Percentiles rank a stretch among this genome's conserved stretches.
Conservation (phyloP, 2,329 filamentous ascomycete genomes). For the Cladophialophora chaetospira region DNA sequence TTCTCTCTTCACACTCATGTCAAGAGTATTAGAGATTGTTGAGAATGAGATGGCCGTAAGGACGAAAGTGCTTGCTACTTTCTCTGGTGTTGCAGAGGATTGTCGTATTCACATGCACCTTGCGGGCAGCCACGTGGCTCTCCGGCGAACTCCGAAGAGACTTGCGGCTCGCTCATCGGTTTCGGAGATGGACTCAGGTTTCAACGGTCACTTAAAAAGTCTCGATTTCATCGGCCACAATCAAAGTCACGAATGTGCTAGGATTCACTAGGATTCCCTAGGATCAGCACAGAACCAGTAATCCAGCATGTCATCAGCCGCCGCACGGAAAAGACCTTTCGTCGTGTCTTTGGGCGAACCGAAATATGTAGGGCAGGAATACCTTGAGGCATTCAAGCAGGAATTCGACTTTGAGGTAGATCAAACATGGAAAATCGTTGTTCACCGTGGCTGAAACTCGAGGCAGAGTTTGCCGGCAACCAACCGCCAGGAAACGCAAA, state of each 20-base stretch:
- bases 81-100: too few relatives aligned
- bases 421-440: not conserved
- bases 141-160: not conserved
- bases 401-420: constrained; percentile 30
- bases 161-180: not conserved
- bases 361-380: constrained; percentile 44
- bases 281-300: not conserved
- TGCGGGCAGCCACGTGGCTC: not conserved
- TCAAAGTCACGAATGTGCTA: too few relatives aligned
- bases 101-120: not conserved
- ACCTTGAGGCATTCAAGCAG: constrained; percentile 39
- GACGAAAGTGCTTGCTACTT: too few relatives aligned
- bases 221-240: too few relatives aligned
- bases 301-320: not conserved
- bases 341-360: constrained; percentile 48
- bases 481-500: constrained; percentile 42
- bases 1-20: not conserved
- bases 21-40: not conserved
- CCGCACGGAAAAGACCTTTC: constrained; percentile 39
- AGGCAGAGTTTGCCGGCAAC: constrained; percentile 39
- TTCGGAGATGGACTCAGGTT: not conserved
- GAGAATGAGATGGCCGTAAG: not conserved
- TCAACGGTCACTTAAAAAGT: not conserved
- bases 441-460: not conserved
- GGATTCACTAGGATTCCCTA: not conserved